Base-by-base conservation (phyloP, 352 stramenopile species). In the Phytophthora idaei region DNA sequence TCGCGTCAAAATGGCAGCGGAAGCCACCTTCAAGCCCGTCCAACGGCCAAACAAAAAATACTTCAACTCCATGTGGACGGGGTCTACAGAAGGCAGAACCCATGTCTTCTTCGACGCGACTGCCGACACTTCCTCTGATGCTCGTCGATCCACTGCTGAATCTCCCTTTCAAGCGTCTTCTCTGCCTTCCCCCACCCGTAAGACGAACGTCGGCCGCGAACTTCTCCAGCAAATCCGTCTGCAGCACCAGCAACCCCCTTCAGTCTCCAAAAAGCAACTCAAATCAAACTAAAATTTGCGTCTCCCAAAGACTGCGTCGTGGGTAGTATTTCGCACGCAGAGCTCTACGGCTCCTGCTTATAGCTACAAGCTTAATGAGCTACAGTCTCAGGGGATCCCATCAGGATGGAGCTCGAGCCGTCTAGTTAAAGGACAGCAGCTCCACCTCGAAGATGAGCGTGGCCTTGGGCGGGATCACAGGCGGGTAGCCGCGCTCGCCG, bases 371-470 rank as follows among this genome's bases (percentile, higher is more conserved):
- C 31, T 37, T 31, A 25, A 57, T 31, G 42, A 48, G 3, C 42
- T 39, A 34, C 50, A 50, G 60, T n/a, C 29, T 42, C 17, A 2
- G 11, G 39, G 29, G 49, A 8, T 39, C 41, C 32, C 58, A 37
- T 58, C 10, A 10, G 37, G n/a, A 50, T 45, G 41, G 27, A 67
- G 56, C 36, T 34, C 27, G 46, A 48, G 44, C 51, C 5, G 46
- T 68, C 58, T 87, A 92, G 47, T 75, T 72, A 70, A 92, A 94
- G 44, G 77, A 88, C 58, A 94, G 59, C 47, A 98, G 78, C 76
- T 98, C 94, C 46, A 98, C 90, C 64, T 98, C 94, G 76, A 98
- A 98, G 49, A 95, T 86, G 45, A 98, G 77, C 71, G 93, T 95
- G 48, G 96, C 90, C 69, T 97, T 95, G 48, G 92, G 90, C 34